Conservation (phyloP, 352 stramenopile genomes). For the Globisporangium carolinianum region DNA sequence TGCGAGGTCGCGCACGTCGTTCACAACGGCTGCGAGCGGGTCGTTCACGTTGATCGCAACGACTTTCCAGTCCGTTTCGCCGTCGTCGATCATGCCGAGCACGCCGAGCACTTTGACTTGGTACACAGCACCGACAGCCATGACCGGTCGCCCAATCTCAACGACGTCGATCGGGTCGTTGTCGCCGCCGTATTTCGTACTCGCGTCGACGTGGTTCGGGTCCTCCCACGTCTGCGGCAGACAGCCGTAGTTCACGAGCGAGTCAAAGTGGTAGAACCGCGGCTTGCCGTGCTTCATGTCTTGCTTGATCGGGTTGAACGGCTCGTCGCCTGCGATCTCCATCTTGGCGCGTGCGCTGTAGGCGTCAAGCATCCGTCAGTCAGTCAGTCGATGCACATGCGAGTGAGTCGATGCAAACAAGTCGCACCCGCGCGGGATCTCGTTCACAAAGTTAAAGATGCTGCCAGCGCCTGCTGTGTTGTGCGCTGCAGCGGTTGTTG, state of each 20-base stretch:
- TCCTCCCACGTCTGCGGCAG: constrained; percentile 99
- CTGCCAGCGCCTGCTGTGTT: constrained; percentile 22
- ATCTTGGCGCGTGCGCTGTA: constrained; percentile 82
- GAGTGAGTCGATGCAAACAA: neutral
- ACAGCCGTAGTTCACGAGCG: constrained; percentile 96
- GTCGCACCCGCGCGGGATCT: constrained; percentile 84
- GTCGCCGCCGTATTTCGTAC: constrained; percentile 90
- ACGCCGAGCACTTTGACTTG: constrained; percentile 96
- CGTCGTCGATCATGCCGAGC: constrained; percentile 99
- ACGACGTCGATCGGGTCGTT: constrained; percentile 99
- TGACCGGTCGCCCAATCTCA: constrained; percentile 93
- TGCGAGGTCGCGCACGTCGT: constrained; percentile 89
- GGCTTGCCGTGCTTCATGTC: constrained; percentile 97
- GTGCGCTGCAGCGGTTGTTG: constrained; percentile 6
- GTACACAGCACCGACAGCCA: constrained; percentile 90
- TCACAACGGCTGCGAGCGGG: constrained; percentile 91
- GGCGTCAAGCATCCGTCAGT: neutral
- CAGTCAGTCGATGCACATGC: neutral
- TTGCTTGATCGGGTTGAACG: constrained; percentile 94
- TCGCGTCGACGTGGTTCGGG: constrained; percentile 91
- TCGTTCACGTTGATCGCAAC: constrained; percentile 95
- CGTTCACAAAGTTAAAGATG: constrained; percentile 91
- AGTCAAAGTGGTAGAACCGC: constrained; percentile 84
- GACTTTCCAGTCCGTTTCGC: constrained; percentile 99
- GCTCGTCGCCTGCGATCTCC: constrained; percentile 89